Base-by-base conservation (phyloP, 2,329 filamentous ascomycete genomes). In the Colletotrichum orbiculare region DNA sequence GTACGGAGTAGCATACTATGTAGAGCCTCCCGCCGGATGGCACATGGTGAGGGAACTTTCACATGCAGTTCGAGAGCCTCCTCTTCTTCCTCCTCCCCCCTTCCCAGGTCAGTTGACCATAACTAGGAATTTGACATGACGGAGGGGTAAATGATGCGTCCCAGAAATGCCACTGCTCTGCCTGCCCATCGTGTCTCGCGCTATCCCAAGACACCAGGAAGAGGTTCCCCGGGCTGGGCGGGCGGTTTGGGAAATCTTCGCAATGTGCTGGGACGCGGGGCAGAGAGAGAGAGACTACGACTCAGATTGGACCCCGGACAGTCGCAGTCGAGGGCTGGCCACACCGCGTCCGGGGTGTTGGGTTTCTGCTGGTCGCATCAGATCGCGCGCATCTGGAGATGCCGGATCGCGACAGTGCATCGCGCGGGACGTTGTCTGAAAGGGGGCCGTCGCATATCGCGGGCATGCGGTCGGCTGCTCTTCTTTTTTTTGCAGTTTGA, bases 221-320 rank as follows among this genome's bases (percentile, higher is more conserved):
- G 25, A 25, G 4, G 15, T 33, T 15, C 15, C 13, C 43, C 41
- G n/a, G 12, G 10, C 45, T 38, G 53, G 53, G 33, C 13, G 15
- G 34, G 42, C 34, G 54, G 54, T 43, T 48, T 46, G 42, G 42
- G 42, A 47, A 46, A 10, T 17, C 33, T 56, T 34, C n/a, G 54
- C 46, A 8, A 34, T 11, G 33, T 42, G 38, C 34, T 46, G 43
- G 34, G 45, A 47, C 54, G 35, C 11, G 54, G 54, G 46, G 17
- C 17, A 17, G 38, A 49, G 54, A 58, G 54, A 17, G 15, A 58
- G 45, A 58, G 10, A 25, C 25, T 25, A 5, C 17, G 54, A 41
- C 46, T 58, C 54, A 49, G 38, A 42, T 37, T 37, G 43, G 54
- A 58, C 54, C 54, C 54, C 54, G 54, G 54, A 58, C 54, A 43